Evolutionary conservation across 2,329 filamentous ascomycete genomes (phyloP).

Genomic region (Colletotrichum cereale): DNA sequence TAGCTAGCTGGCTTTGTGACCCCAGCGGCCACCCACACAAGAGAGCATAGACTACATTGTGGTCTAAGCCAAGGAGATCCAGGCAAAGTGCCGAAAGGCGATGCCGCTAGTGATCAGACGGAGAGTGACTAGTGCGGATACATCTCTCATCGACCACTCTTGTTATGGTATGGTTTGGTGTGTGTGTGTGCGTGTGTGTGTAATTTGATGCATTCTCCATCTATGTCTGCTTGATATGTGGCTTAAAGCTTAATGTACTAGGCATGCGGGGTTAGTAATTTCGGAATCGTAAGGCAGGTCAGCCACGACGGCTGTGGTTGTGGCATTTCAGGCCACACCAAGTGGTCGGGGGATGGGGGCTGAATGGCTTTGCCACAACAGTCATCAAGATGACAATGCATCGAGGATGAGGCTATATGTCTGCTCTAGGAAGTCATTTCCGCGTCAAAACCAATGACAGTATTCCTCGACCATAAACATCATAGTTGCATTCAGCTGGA

Average conservation of each 20-base stretch:
- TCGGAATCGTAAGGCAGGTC: not conserved
- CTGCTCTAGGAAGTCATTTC: no score
- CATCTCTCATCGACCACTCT: not conserved
- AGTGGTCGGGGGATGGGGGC: no score
- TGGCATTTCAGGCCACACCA: not conserved
- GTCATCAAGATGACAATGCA: slow-evolving; percentile 16
- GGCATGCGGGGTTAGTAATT: not conserved
- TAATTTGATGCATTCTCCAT: no score
- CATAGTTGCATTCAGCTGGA: not conserved
- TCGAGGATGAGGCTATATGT: slow-evolving; percentile 33
- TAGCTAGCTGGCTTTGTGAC: no score
- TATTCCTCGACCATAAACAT: not conserved
- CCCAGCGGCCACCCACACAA: no score
- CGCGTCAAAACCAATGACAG: not conserved
- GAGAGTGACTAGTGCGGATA: slow-evolving; percentile 3
- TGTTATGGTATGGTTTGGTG: no score
- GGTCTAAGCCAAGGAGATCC: not conserved
- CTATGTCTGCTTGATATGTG: no score
- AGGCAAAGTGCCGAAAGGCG: slow-evolving; percentile 4
- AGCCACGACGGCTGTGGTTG: not conserved
- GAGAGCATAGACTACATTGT: slow-evolving; percentile 12
- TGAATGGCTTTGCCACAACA: not conserved
- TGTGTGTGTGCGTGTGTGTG: no score
- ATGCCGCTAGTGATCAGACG: slow-evolving; percentile 1
- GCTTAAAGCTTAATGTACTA: no score